phyloP scores from a whole-genome alignment of 345 rosid species.

The Boechera retrofracta region DNA sequence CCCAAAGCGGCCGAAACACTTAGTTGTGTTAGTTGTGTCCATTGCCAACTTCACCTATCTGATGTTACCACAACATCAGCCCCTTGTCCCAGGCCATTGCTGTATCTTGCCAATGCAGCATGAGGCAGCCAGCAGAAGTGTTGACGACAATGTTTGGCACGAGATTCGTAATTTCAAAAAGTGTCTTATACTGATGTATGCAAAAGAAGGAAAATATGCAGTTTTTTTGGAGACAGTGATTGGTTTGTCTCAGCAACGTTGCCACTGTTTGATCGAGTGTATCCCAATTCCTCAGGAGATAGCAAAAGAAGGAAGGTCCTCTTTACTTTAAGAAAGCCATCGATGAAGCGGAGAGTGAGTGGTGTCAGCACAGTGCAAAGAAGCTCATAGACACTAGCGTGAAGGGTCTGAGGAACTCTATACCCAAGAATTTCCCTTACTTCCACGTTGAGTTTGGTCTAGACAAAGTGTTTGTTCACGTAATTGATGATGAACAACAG shows the following conservation, averaged over 20 bases:
- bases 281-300: constrained; percentile 73
- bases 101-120: constrained; percentile 93
- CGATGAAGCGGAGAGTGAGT: constrained; percentile 96
- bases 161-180: constrained; percentile 92
- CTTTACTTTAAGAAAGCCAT: constrained; percentile 93
- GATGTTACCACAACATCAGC: constrained; percentile 79
- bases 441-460: constrained; percentile 94
- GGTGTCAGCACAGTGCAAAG: constrained; percentile 98
- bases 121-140: constrained; percentile 72
- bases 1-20: constrained; percentile 82
- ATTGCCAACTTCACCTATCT: constrained; percentile 91
- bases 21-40: constrained; percentile 80
- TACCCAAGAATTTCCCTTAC: constrained; percentile 91
- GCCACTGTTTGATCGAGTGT: constrained; percentile 88
- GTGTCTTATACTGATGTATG: constrained; percentile 91
- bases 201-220: constrained; percentile 77
- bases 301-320: constrained; percentile 85
- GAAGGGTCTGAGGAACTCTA: constrained; percentile 83
- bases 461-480: constrained; percentile 82
- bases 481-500: constrained; percentile 88
- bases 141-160: constrained; percentile 81
- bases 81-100: constrained; percentile 90
- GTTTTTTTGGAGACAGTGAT: constrained; percentile 91
- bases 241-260: constrained; percentile 78
- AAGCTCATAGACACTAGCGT: constrained; percentile 87